phyloP scores from a whole-genome alignment of 257 asterid genomes.

The Salvia splendens region DNA sequence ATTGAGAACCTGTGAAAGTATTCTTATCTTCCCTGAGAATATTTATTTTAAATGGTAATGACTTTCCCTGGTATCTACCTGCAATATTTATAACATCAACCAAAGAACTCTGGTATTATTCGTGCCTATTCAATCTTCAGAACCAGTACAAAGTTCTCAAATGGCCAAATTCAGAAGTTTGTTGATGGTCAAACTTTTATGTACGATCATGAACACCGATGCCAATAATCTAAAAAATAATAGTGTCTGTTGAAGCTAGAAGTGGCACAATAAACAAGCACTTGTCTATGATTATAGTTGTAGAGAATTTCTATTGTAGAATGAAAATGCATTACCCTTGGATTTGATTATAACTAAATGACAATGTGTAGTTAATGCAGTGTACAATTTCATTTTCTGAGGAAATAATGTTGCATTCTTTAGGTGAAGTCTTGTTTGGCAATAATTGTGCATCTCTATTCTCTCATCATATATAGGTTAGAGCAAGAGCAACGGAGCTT shows the following conservation, averaged over 20 bases:
- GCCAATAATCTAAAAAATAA: conserved; percentile 12
- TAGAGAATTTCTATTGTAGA: conserved; percentile 11
- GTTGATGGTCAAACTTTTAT: conserved; percentile 17
- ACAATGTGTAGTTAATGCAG: conserved; percentile 10
- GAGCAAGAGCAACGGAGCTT: conserved; percentile 92
- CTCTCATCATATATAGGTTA: conserved; percentile 50
- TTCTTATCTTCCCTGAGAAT: background rate
- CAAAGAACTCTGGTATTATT: conserved; percentile 15
- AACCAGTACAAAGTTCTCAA: conserved; percentile 13
- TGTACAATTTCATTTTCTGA: conserved; percentile 21
- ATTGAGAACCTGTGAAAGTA: conserved; percentile 10
- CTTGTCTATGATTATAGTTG: conserved; percentile 10
- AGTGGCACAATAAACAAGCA: conserved; percentile 10
- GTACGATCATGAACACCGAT: conserved; percentile 12
- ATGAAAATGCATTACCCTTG: conserved; percentile 14
- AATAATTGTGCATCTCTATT: conserved; percentile 17
- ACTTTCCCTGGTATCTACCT: background rate
- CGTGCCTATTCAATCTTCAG: conserved; percentile 7
- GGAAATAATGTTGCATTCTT: conserved; percentile 12
- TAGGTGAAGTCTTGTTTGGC: conserved; percentile 12
- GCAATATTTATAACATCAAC: conserved; percentile 19
- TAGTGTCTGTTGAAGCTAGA: conserved; percentile 18
- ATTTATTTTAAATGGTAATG: conserved; percentile 19
- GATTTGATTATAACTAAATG: conserved; percentile 12
- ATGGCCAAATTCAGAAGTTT: conserved; percentile 20